Evolutionary conservation across 2,329 filamentous ascomycete species (phyloP).

Genomic region (Diplodia sapinea): DNA sequence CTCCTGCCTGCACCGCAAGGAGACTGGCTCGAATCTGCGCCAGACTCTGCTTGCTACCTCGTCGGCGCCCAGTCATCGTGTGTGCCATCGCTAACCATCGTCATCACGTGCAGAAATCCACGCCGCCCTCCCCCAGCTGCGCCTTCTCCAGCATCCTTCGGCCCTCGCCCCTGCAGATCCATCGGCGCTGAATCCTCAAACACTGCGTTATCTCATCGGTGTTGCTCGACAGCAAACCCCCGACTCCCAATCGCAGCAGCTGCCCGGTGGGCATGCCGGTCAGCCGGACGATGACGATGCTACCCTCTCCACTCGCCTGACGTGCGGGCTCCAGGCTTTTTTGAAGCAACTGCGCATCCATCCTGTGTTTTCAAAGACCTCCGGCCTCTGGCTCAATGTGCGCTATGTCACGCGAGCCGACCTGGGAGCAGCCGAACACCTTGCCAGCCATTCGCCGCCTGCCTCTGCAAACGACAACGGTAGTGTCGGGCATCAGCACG

Average conservation of each 20-base stretch:
- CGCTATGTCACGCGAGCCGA: constrained; percentile 21
- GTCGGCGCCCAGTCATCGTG: neutral
- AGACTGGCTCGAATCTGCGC: neutral
- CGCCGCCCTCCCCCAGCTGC: constrained; percentile 19
- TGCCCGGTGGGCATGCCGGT: neutral
- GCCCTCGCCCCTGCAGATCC: constrained; percentile 18
- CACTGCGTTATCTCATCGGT: constrained; percentile 19
- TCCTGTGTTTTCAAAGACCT: neutral
- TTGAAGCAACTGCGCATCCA: constrained; percentile 14
- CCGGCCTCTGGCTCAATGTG: constrained; percentile 28
- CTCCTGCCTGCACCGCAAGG: neutral
- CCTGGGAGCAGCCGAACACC: neutral
- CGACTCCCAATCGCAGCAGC: neutral
- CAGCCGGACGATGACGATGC: constrained; percentile 1
- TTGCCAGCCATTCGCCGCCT: neutral
- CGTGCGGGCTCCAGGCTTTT: constrained; percentile 23
- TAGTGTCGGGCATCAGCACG: neutral
- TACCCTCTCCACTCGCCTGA: constrained; percentile 9
- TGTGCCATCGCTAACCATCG: constrained; percentile 7
- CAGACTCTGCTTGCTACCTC: neutral
- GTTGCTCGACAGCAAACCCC: neutral
- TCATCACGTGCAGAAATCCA: constrained; percentile 28
- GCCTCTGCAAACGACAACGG: neutral
- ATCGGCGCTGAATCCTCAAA: neutral
- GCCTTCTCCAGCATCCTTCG: constrained; percentile 13